phyloP scores from a whole-genome alignment of 805 yeast genomes.

The Metschnikowia kofuensis region DNA sequence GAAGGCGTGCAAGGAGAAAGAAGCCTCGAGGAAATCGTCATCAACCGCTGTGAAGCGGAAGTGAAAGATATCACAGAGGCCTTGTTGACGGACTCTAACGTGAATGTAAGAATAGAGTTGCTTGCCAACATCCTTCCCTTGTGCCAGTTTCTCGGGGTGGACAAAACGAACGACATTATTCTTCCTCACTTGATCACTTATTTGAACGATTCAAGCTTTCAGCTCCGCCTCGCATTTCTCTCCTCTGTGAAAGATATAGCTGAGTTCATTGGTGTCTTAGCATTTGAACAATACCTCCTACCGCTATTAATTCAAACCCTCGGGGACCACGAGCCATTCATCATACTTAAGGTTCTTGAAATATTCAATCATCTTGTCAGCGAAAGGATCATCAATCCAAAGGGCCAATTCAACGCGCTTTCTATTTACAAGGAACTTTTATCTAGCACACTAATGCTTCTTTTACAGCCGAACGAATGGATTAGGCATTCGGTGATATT shows the following conservation, averaged over 20 bases:
- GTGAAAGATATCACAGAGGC: constrained; percentile 66
- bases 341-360: constrained; percentile 65
- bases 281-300: constrained; percentile 82
- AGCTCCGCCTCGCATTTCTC: constrained; percentile 68
- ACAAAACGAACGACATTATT: constrained; percentile 82
- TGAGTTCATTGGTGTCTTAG: constrained; percentile 73
- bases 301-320: constrained; percentile 84
- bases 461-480: constrained; percentile 86
- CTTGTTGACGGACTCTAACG: constrained; percentile 65
- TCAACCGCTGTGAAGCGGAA: constrained; percentile 4
- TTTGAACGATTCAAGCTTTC: constrained; percentile 71
- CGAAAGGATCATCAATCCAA: constrained; percentile 32
- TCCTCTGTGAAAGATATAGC: constrained; percentile 71
- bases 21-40: background rate
- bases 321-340: constrained; percentile 79
- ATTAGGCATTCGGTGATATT: constrained; percentile 67
- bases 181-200: constrained; percentile 90
- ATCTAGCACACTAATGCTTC: constrained; percentile 44
- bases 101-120: constrained; percentile 66
- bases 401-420: constrained; percentile 35
- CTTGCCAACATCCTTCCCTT: constrained; percentile 70
- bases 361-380: constrained; percentile 34
- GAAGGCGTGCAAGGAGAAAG: constrained; percentile 2
- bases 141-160: constrained; percentile 81
- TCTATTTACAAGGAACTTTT: constrained; percentile 38